phyloP scores from a whole-genome alignment of 768 basidiomycete species.

The Kwoniella europaea region DNA sequence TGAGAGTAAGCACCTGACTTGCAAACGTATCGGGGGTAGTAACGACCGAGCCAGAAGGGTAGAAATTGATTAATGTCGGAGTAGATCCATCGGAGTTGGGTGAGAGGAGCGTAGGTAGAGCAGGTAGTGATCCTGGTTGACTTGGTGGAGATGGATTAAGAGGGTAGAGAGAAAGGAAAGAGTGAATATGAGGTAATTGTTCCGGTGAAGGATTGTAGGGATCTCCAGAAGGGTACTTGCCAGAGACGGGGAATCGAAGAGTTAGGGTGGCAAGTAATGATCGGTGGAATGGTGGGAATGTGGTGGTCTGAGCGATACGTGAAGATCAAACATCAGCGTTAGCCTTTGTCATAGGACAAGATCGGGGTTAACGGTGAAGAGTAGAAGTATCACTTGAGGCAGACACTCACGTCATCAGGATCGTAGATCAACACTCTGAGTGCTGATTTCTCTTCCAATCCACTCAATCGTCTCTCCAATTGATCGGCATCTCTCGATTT shows the following conservation, averaged over 20 bases:
- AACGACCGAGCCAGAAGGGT: slow-evolving; percentile 46
- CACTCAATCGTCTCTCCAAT: slow-evolving; percentile 44
- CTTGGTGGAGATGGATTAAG: slow-evolving; percentile 50
- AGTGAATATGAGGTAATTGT: slow-evolving; percentile 49
- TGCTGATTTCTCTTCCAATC: slow-evolving; percentile 40
- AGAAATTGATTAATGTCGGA: slow-evolving; percentile 49
- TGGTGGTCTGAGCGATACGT: slow-evolving; percentile 37
- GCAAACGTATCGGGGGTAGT: slow-evolving; percentile 48
- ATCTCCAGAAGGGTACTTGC: slow-evolving; percentile 33
- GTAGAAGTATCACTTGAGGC: no score
- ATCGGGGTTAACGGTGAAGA: no score
- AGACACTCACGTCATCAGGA: slow-evolving; percentile 53
- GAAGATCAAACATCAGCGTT: no score
- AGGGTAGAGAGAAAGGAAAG: slow-evolving; percentile 55
- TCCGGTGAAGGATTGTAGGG: slow-evolving; percentile 51
- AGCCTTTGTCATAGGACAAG: no score
- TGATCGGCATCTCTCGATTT: slow-evolving; percentile 51
- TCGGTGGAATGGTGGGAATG: slow-evolving; percentile 56
- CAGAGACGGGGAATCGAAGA: slow-evolving; percentile 47
- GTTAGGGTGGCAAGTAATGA: slow-evolving; percentile 54
- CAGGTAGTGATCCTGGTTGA: slow-evolving; percentile 48
- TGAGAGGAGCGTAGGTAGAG: slow-evolving; percentile 48
- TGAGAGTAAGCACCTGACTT: slow-evolving; percentile 45
- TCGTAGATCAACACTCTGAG: slow-evolving; percentile 52
- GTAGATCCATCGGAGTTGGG: slow-evolving; percentile 26